Conservation (phyloP, 441 rosid genomes). For the Eugenia klotzschiana region DNA sequence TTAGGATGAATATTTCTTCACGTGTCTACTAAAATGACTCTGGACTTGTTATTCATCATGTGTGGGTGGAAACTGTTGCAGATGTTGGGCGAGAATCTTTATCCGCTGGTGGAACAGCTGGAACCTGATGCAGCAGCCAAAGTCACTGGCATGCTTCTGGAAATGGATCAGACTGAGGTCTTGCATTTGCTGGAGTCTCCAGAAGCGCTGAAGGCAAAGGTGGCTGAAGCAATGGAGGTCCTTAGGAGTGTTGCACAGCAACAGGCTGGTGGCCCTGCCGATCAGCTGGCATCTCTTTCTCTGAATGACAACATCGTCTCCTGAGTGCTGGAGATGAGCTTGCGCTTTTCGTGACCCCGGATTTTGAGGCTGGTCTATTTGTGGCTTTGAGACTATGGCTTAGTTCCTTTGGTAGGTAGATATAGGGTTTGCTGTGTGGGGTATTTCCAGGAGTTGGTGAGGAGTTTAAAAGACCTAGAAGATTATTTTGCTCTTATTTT, state of each 20-base stretch:
- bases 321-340: background rate
- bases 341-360: background rate
- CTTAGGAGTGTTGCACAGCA: conserved; percentile 61
- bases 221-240: conserved; percentile 86
- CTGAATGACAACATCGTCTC: conserved; percentile 32
- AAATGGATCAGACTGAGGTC: conserved; percentile 89
- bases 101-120: conserved; percentile 75
- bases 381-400: background rate
- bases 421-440: background rate
- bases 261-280: conserved; percentile 45
- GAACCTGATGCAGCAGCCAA: conserved; percentile 77
- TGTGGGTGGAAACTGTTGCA: conserved; percentile 7
- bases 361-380: background rate
- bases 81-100: conserved; percentile 86
- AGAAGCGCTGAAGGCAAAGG: conserved; percentile 69
- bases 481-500: background rate
- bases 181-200: conserved; percentile 80
- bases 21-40: background rate
- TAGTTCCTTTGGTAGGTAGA: background rate
- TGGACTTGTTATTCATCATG: background rate
- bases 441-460: background rate
- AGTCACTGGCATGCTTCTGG: conserved; percentile 88
- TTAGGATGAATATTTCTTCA: background rate
- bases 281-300: conserved; percentile 58
- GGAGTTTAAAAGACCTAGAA: background rate